Conservation (phyloP, 1,284 basidiomycete species). For the Austroboletus rostrupii region DNA sequence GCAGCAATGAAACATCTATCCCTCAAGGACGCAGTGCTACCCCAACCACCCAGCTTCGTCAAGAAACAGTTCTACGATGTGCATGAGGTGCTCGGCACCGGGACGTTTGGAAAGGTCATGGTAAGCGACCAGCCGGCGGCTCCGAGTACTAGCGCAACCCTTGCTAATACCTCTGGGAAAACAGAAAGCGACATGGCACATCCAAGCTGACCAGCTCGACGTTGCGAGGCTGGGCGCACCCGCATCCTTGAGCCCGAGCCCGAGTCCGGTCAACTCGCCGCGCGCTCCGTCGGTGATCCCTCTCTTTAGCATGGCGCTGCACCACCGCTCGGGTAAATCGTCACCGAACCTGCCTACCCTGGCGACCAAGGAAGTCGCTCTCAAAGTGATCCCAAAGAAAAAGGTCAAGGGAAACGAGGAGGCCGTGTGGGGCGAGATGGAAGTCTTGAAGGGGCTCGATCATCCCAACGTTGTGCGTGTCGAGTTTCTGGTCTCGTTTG, state of each 20-base stretch:
- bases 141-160: no score
- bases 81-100: constrained; percentile 70
- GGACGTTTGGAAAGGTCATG: constrained; percentile 86
- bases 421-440: constrained; percentile 87
- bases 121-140: constrained; percentile 37
- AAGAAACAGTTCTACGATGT: constrained; percentile 83
- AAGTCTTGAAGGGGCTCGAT: constrained; percentile 80
- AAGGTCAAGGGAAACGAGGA: constrained; percentile 86
- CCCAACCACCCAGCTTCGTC: constrained; percentile 77
- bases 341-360: constrained; percentile 22
- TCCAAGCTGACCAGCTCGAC: constrained; percentile 55
- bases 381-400: constrained; percentile 89
- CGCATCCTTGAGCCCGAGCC: constrained; percentile 25
- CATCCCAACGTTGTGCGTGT: constrained; percentile 81
- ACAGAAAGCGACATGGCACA: constrained; percentile 69
- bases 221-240: constrained; percentile 56
- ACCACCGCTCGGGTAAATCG: constrained; percentile 22
- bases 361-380: constrained; percentile 70
- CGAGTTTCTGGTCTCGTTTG: background rate
- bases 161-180: no score
- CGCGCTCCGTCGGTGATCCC: constrained; percentile 25
- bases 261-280: constrained; percentile 11
- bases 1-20: constrained; percentile 31
- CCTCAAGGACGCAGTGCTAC: constrained; percentile 51
- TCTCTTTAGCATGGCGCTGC: constrained; percentile 19